Base-by-base conservation (phyloP, 2,329 filamentous ascomycete genomes). In the Penicillium brasilianum region DNA sequence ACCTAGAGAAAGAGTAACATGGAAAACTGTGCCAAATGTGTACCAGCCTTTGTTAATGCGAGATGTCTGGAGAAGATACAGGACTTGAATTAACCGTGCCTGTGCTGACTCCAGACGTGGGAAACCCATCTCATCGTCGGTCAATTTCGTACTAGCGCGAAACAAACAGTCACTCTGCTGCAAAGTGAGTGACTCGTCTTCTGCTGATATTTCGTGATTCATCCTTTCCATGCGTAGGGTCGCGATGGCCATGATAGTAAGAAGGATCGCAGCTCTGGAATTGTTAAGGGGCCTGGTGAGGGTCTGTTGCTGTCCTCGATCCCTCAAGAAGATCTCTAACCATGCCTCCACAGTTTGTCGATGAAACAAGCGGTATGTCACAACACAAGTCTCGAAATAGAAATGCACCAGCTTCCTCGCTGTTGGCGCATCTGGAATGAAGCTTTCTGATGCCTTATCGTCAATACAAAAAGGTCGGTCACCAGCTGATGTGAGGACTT, bases 1-100 rank as follows among this genome's bases (percentile, higher is more conserved):
- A 9, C 69, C 69, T 34, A 70, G 58, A 2, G 68, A 75, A 4
- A 36, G 28, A 9, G 18, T 36, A 9, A 51, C 13, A 13, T 51
- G 49, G 30, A 51, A 34, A 1, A 22, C 11, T 6, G 10, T 34
- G 13, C 49, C 49, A 8, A 51, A 22, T 22, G 49, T 34, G 18
- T 34, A 51, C 49, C 32, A 51, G 49, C 32, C 49, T 51, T 51
- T 36, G 2, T 36, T 51, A 1, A 51, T 36, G 30, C 49, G 49
- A 4, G 49, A 51, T 16, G 49, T 34, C 2, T 34, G 28, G 11
- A 51, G 49, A 20, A 51, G 32, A 36, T 51, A 51, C 4, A 51
- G 20, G 13, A 34, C 28, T 22, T 51, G 28, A 4, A 34, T 51
- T 11, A 51, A 37, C 14, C 49, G 49, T 9, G 32, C 49, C 30